Evolutionary conservation across 2,329 filamentous ascomycete species (phyloP).

Genomic region (Aspergillus ruber): DNA sequence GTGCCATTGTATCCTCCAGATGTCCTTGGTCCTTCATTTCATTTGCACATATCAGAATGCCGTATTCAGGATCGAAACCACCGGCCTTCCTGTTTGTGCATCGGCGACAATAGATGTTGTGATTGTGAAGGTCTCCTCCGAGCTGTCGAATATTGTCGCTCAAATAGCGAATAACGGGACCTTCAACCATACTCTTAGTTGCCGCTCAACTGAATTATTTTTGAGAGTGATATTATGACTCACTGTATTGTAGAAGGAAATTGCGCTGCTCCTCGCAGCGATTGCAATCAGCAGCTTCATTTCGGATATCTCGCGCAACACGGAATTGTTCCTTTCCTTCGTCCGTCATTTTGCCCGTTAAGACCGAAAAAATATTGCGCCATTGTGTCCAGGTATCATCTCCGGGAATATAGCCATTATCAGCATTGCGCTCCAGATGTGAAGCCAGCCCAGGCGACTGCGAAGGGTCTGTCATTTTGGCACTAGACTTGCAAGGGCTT

Average conservation of each 20-base stretch:
- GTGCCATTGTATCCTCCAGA: constrained; percentile 86
- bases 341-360: constrained; percentile 64
- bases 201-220: not conserved
- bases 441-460: constrained; percentile 15
- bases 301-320: constrained; percentile 64
- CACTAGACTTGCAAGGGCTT: not conserved
- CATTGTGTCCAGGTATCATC: constrained; percentile 51
- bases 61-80: constrained; percentile 79
- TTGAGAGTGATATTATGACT: constrained; percentile 7
- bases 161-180: constrained; percentile 81
- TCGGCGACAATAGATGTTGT: constrained; percentile 75
- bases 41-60: constrained; percentile 90
- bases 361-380: constrained; percentile 79
- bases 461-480: constrained; percentile 24
- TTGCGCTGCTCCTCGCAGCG: constrained; percentile 76
- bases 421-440: constrained; percentile 15
- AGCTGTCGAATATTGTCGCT: constrained; percentile 72
- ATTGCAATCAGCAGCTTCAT: constrained; percentile 71
- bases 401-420: constrained; percentile 34
- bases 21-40: constrained; percentile 73
- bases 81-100: constrained; percentile 69
- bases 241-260: constrained; percentile 72
- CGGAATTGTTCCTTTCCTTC: constrained; percentile 71
- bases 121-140: constrained; percentile 64
- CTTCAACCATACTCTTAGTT: constrained; percentile 19